phyloP scores from a whole-genome alignment of 805 yeast genomes.

The Priceomyces haplophilus region DNA sequence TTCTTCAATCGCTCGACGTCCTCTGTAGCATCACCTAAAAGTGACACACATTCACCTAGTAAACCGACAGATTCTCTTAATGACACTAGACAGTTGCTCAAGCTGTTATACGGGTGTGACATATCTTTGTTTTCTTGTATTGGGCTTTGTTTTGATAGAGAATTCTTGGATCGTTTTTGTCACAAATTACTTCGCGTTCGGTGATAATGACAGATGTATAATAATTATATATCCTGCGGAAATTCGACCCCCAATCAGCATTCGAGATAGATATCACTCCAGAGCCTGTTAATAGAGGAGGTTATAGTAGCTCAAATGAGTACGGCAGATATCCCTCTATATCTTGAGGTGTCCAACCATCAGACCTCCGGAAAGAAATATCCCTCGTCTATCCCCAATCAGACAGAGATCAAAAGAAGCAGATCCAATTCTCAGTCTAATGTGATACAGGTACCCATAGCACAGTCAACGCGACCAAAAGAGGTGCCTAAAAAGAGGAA shows the following conservation, averaged over 20 bases:
- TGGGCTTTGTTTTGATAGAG: constrained; percentile 3
- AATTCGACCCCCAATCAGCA: background rate
- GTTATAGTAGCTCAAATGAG: constrained; percentile 2
- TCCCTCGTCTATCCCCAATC: constrained; percentile 4
- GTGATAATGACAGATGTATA: background rate
- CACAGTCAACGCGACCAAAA: constrained; percentile 12
- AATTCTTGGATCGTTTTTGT: background rate
- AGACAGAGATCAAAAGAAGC: constrained; percentile 18
- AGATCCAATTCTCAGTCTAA: constrained; percentile 44
- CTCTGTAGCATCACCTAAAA: constrained; percentile 33
- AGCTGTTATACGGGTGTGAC: constrained; percentile 12
- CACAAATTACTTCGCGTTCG: constrained; percentile 1
- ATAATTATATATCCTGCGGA: background rate
- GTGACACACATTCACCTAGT: constrained; percentile 28
- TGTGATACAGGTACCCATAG: constrained; percentile 26
- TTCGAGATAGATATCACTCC: background rate
- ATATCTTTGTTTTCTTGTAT: background rate
- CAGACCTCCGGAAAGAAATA: constrained; percentile 2
- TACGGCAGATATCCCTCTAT: constrained; percentile 21
- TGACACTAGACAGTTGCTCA: constrained; percentile 16
- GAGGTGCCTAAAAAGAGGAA: constrained; percentile 21
- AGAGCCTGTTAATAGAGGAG: background rate
- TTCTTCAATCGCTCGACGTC: constrained; percentile 39
- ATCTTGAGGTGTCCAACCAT: constrained; percentile 15
- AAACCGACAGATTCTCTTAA: constrained; percentile 32